A percentile compares a stretch with the other conserved stretches of the same genome.
Conservation (phyloP, 805 yeast species). For the Blastobotrys chiropterorum region DNA sequence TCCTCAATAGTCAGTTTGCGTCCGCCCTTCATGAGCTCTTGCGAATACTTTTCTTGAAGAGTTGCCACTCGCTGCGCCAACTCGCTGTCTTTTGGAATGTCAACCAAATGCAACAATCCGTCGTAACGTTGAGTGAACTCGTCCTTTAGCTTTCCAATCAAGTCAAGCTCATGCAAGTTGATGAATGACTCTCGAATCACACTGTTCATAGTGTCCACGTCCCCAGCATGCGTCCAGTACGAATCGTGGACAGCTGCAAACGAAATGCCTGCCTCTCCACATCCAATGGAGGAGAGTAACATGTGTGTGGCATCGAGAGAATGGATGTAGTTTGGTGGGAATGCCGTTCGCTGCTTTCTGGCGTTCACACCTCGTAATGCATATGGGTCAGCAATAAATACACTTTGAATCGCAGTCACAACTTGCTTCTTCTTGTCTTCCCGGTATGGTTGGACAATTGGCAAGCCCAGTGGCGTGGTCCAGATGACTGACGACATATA, state of each 20-base stretch:
- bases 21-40: constrained; percentile 37
- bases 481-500: constrained; percentile 87
- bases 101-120: constrained; percentile 57
- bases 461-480: constrained; percentile 95
- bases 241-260: constrained; percentile 98
- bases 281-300: constrained; percentile 79
- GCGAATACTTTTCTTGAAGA: constrained; percentile 44
- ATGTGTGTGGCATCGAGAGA: constrained; percentile 96
- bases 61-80: constrained; percentile 45
- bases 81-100: constrained; percentile 46
- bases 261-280: constrained; percentile 55
- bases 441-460: constrained; percentile 96
- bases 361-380: constrained; percentile 75
- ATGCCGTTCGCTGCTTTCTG: constrained; percentile 85
- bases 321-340: constrained; percentile 93
- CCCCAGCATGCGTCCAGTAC: constrained; percentile 94
- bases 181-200: constrained; percentile 75
- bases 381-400: constrained; percentile 85
- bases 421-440: constrained; percentile 57
- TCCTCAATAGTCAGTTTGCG: constrained; percentile 59
- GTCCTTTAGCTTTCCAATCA: constrained; percentile 59
- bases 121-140: constrained; percentile 80
- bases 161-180: constrained; percentile 63
- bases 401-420: constrained; percentile 78
- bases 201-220: constrained; percentile 64